Base-by-base conservation (phyloP, 148 eudicot genomes). In the Cornus florida region DNA sequence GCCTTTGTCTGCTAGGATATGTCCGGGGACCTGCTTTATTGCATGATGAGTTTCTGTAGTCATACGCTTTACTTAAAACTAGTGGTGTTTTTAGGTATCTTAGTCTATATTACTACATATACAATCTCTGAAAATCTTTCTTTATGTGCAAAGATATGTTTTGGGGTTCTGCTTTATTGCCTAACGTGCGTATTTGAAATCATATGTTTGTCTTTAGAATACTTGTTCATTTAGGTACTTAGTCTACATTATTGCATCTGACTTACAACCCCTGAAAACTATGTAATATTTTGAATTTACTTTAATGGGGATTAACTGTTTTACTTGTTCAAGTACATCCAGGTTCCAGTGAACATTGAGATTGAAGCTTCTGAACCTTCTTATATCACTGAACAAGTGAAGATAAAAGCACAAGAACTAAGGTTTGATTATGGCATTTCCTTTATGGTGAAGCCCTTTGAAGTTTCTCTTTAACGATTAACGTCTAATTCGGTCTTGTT, bases 261-360 rank as follows among this genome's bases (percentile, higher is more conserved):
- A 12, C 6, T 3, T 62, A 62, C 19, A 4, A 6, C 66, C 24
- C 5, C 66, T 62, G 66, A 62, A 62, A 62, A 62, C 24, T 62
- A 17, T 5, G 19, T 62, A 17, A 17, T 38, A 7, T 56, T 69
- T 13, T 32, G 43, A 50, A 67, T 50, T 8, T 23, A n/a, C 22
- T 66, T 20, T 39, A 33, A 6, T 72, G 69, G 60, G 70, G 7
- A 20, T 78, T 69, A 32, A 17, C 70, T 31, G 19, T 73, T 81
- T 39, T 81, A 28, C 71, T 67, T 67, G 70, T 53, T 67, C 64
- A 62, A 78, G 67, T 76, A 67, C 75, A 10, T 43, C 62, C 86
- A 95, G 95, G 92, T 83, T 72, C 89, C 91, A 22, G 71, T 91
- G 70, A 75, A 90, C 67, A 91, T 95, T 69, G 72, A 84, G 69